phyloP scores from a whole-genome alignment of 108 stramenopile genomes.

The Cyclotella distinguenda region DNA sequence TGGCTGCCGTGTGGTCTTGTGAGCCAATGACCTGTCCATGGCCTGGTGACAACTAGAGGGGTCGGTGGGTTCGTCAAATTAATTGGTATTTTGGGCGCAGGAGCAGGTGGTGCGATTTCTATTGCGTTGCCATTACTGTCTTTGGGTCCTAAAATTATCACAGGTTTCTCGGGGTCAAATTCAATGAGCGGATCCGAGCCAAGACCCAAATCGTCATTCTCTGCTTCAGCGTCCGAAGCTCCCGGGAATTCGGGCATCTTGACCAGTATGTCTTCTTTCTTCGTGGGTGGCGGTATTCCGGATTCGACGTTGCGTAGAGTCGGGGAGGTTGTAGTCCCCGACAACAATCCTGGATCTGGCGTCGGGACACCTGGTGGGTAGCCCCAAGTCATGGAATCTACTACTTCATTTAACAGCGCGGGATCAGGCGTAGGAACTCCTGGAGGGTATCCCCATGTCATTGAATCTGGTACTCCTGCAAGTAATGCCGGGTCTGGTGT shows the following conservation, averaged over 20 bases:
- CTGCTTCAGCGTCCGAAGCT: too few species aligned
- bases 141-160: too few species aligned
- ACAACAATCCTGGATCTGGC: conserved; percentile 35
- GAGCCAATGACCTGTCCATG: neutral
- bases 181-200: neutral
- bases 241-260: conserved; percentile 4
- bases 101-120: conserved; percentile 1
- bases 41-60: conserved; percentile 1
- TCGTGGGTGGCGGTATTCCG: neutral
- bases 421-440: conserved; percentile 32
- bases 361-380: conserved; percentile 45
- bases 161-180: neutral
- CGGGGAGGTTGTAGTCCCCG: conserved; percentile 2
- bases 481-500: conserved; percentile 36
- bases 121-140: neutral
- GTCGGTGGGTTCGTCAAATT: conserved; percentile 1
- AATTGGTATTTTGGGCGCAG: neutral
- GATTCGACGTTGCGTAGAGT: conserved; percentile 20
- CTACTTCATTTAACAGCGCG: conserved; percentile 14
- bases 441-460: conserved; percentile 8
- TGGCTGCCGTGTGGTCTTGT: neutral
- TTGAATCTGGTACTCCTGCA: conserved; percentile 11
- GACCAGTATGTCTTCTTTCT: neutral
- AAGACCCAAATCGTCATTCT: too few species aligned
- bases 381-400: conserved; percentile 21